Evolutionary conservation across 1,139 yeast genomes (phyloP), one percentile per base, ranked within the genome.

Genomic region (Waltiozyma sp.): DNA sequence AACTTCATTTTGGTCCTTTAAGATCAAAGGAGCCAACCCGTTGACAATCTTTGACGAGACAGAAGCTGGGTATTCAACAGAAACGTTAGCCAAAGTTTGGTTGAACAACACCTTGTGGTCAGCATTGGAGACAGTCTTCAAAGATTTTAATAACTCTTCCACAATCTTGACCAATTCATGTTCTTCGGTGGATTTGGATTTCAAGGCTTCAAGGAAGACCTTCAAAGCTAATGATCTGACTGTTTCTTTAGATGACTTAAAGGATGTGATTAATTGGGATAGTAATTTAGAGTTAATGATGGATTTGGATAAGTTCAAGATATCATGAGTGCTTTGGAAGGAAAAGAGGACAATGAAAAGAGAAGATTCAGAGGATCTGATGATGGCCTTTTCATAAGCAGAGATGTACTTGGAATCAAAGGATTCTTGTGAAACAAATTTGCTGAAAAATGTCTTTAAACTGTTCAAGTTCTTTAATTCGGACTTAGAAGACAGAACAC

Each of bases 321-420:
- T 42, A 5, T 61, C 48, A 5, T 66, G 48, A 15, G 78, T 47
- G 31, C 66, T 58, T 3, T 52, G 44, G 41, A 78, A 65, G 21
- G 85, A 57, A 2, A 68, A 63, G 19, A 77, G 56, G 15, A 80
- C 62, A 31, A 66, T 55, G 8, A 72, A 70, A 49, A 85, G 73
- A 0, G 87, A 74, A 34, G 69, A 63, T 57, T 88, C 97, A 0
- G 96, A 84, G 3, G 95, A 78, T 59, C 96, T 75, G 55, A 91
- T 68, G 41, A 83, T 70, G 1, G 93, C 75, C 57, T 85, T 88
- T 51, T 86, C 91, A 41, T 89, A 57, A 16, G 73, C 68, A 3
- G 94, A 87, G 10, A 80, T 57, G 16, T 87, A 50, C 4, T 54
- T 44, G 0, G 58, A 52, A 15, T 58, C 61, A 44, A 83, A 68